Base-by-base conservation (phyloP, 2,329 filamentous ascomycete species). In the Ophiocordyceps robertsii region DNA sequence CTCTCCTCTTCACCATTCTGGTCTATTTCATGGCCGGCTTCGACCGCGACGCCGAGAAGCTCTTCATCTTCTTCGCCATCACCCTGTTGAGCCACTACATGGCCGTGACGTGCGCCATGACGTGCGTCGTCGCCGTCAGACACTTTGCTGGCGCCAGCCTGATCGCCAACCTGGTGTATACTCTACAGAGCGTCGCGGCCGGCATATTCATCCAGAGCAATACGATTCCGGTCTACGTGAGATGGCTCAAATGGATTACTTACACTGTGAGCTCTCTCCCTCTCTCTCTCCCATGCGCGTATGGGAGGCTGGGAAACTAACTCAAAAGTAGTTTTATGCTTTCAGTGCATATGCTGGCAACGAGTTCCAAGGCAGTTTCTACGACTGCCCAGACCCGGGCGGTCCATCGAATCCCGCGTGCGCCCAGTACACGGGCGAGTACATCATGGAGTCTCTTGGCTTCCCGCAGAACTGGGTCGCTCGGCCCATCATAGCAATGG, bases 11-110 rank as follows among this genome's bases (percentile, higher is more conserved):
- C 53, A 78, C 78, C 6, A 61, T 78, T 2, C 80, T 88, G 8
- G 80, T 79, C 53, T 89, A 88, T 58, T 88, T 85, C 56, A 86
- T 88, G 80, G 75, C 77, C 7, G 82, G 82, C 0, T 84, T 87
- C 50, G 75, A 83, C 38, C 66, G 70, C 3, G 71, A 79, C 9
- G 74, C 70, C 0, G 60, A 53, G 2, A 75, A 81, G 42, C 88
- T 87, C 58, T 79, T 89, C 44, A 77, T 72, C 1, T 89, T 87
- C 62, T 81, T 88, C 48, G 66, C 70, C 3, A 68, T 87, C 32
- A 72, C 79, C 0, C 58, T 89, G 5, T 57, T 88, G 3, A 79
- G 77, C 37, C 84, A 89, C 45, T 86, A 85, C 49, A 79, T 85
- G 31, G 76, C 82, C 1, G 75, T 89, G 10, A 82, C 76, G 1